Base-by-base conservation (phyloP, 208 protist species). In the Histomonas meleagridis region DNA sequence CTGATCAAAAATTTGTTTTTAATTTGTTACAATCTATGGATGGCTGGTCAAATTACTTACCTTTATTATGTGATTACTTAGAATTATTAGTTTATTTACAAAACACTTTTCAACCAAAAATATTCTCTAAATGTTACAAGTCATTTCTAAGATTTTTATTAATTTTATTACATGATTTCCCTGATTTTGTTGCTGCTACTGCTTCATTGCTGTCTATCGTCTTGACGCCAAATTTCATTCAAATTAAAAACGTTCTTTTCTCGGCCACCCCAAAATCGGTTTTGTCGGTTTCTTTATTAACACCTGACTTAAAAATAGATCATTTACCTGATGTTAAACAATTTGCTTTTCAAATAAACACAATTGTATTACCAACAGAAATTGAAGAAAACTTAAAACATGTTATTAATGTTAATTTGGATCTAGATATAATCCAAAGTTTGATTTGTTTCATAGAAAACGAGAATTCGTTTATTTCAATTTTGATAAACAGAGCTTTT, bases 251-350 rank as follows among this genome's bases (percentile, higher is more conserved):
- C 38, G 7, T 86, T 3, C 23, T 86, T 38, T 35, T 86, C 0
- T 55, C 23, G 32, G 76, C 32, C 55, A 18, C 76, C 18, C 46
- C 76, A 38, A 32, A 28, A 14, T 43, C 40, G 38, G 46, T 86
- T 38, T 16, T 86, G 32, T 10, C 23, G 0, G 38, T 55, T 86
- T 49, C 76, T 32, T 46, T 46, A 28, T 46, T 46, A 38, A 49
- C 40, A 57, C 28, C 46, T 38, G 76, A 86, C 55, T 21, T 86
- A 2, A 86, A 49, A 55, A 86, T 86, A 1, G 76, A 86, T 46
- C 43, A 86, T n/a, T 32, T 86, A 32, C 32, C 76, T 86, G 76
- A 86, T 55, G 76, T 86, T 46, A 40, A 86, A 16, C 76, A 86
- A 35, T 38, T 55, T 14, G 23, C 23, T 1, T 86, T 65, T 26